Percentiles rank a stretch among this genome's conserved stretches.
Conservation (phyloP, 257 asterid species). For the Agastache rugosa region DNA sequence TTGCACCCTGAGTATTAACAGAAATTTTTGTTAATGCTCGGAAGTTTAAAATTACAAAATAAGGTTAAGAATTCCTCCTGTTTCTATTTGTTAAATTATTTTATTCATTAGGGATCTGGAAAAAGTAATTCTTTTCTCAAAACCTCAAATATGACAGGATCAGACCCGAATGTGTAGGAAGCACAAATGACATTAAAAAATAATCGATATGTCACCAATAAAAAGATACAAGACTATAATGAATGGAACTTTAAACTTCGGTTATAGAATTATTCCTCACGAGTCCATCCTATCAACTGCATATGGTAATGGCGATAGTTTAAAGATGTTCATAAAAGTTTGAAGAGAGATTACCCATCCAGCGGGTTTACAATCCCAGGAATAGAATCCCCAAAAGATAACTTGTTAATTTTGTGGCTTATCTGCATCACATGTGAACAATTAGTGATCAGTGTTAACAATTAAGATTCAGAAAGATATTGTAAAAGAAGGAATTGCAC, state of each 20-base stretch:
- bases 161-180: background rate
- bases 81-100: constrained; percentile 17
- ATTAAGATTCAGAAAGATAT: constrained; percentile 5
- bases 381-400: constrained; percentile 85
- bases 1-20: constrained; percentile 57
- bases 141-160: background rate
- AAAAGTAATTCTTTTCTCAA: constrained; percentile 1
- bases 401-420: constrained; percentile 86
- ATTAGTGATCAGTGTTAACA: constrained; percentile 18
- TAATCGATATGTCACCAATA: background rate
- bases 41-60: constrained; percentile 28
- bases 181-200: constrained; percentile 7
- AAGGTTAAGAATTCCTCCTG: background rate
- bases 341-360: constrained; percentile 73
- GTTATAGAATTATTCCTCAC: constrained; percentile 9
- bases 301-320: constrained; percentile 7
- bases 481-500: background rate
- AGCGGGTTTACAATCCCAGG: constrained; percentile 92
- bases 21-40: background rate
- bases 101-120: background rate
- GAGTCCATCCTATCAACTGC: constrained; percentile 25
- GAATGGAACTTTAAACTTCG: constrained; percentile 6
- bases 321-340: constrained; percentile 15
- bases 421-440: constrained; percentile 63
- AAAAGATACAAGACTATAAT: background rate